Evolutionary conservation across 495 filamentous ascomycete genomes (phyloP).

Genomic region (Penicillium fimorum): DNA sequence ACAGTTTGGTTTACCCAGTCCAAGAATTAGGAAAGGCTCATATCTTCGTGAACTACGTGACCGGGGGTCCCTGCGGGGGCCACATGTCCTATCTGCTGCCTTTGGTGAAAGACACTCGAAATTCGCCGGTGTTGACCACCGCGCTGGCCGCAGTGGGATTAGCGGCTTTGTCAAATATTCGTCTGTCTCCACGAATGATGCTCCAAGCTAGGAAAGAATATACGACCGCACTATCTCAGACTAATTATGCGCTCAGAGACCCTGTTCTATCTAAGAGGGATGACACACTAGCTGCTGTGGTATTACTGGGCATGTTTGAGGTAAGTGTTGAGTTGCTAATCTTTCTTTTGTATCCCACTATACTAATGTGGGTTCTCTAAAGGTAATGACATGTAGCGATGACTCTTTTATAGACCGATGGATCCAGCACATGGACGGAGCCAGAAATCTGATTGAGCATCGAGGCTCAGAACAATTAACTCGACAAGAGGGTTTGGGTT

Average conservation of each 20-base stretch:
- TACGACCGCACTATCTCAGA: conserved; percentile 15
- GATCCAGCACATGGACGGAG: conserved; percentile 23
- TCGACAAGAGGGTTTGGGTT: conserved; percentile 4
- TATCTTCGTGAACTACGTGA: conserved; percentile 8
- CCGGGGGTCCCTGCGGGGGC: conserved; percentile 7
- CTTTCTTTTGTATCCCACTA: too few species aligned
- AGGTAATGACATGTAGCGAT: conserved; percentile 18
- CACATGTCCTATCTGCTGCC: conserved; percentile 13
- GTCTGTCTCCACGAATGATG: conserved; percentile 17
- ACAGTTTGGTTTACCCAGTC: background rate
- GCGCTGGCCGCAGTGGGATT: conserved; percentile 18
- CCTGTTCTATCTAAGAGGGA: conserved; percentile 11
- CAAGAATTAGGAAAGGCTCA: conserved; percentile 9
- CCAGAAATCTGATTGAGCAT: conserved; percentile 14
- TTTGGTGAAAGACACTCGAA: conserved; percentile 7
- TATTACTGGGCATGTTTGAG: conserved; percentile 15
- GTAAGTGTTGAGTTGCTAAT: too few species aligned
- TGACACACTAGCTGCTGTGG: background rate
- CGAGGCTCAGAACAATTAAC: conserved; percentile 14
- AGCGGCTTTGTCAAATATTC: conserved; percentile 19
- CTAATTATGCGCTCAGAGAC: conserved; percentile 13
- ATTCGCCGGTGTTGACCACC: background rate
- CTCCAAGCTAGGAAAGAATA: conserved; percentile 17
- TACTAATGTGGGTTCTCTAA: background rate
- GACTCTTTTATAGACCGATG: conserved; percentile 17